Conservation (phyloP, 495 filamentous ascomycete genomes). For the Hypoxylon lienhwacheense region DNA sequence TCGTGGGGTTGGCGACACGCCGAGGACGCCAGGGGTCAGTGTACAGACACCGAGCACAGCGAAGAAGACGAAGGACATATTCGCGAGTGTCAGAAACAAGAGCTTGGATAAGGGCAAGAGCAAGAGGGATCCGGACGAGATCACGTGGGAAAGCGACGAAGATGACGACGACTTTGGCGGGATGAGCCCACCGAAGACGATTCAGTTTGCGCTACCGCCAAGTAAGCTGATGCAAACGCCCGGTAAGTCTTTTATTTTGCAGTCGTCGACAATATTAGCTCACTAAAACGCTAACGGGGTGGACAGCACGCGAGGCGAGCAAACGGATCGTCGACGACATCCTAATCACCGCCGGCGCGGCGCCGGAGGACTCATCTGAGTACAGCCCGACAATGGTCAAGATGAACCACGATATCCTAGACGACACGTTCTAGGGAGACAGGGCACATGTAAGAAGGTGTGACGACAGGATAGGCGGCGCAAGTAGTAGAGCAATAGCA, state of each 20-base stretch:
- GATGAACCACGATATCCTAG: conserved; percentile 64
- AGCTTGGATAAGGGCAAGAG: conserved; percentile 41
- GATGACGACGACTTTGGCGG: conserved; percentile 65
- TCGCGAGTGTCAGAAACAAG: conserved; percentile 38
- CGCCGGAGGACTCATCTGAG: conserved; percentile 54
- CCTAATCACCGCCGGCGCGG: conserved; percentile 80
- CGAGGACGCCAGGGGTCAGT: conserved; percentile 72
- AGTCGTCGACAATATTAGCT: neutral
- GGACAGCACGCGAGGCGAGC: conserved; percentile 80
- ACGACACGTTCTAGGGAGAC: conserved; percentile 65
- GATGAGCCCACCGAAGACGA: conserved; percentile 92
- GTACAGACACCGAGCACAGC: conserved; percentile 67
- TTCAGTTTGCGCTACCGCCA: conserved; percentile 92
- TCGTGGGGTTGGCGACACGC: conserved; percentile 36
- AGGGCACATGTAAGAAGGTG: neutral
- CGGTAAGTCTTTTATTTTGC: conserved; percentile 54
- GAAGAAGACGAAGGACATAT: conserved; percentile 50
- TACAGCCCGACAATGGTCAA: conserved; percentile 77
- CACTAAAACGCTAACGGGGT: conserved; percentile 6
- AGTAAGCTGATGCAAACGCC: conserved; percentile 88
- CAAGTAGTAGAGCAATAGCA: conserved; percentile 1
- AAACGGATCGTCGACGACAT: conserved; percentile 91
- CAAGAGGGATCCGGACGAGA: conserved; percentile 49
- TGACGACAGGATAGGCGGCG: neutral
- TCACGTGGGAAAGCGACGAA: conserved; percentile 66